These are phyloP conservation scores for Epichloe sibirici DNA, from an alignment of 2,329 filamentous ascomycete genomes.

Conservation along the genomic window DNA sequence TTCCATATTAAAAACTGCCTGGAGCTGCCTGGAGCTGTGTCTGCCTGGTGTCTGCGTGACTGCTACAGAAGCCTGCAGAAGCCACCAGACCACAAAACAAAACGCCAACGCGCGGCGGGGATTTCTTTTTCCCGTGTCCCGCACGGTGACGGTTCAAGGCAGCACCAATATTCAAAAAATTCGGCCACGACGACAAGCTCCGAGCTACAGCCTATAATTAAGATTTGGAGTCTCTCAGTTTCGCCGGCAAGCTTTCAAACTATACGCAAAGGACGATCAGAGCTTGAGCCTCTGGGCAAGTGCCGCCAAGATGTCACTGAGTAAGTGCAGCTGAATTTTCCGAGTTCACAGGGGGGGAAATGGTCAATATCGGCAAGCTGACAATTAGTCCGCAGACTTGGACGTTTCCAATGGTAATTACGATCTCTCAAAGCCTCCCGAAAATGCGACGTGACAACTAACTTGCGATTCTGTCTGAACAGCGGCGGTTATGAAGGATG, in stretches of 20 bases:
- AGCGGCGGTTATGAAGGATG: slow-evolving; percentile 83
- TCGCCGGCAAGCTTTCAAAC: slow-evolving; percentile 3
- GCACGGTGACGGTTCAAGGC: slow-evolving; percentile 11
- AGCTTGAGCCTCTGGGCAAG: slow-evolving; percentile 16
- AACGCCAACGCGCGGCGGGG: slow-evolving; percentile 2
- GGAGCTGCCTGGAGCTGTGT: neutral
- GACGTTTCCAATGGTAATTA: slow-evolving; percentile 65
- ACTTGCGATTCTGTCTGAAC: slow-evolving; percentile 13
- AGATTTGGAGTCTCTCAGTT: slow-evolving; percentile 12
- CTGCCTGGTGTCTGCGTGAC: neutral
- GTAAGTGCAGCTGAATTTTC: slow-evolving; percentile 20
- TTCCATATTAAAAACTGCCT: neutral
- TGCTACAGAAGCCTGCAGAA: neutral
- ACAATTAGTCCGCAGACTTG: slow-evolving; percentile 46
- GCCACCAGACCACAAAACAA: neutral
- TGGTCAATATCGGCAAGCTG: slow-evolving; percentile 20
- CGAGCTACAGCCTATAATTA: slow-evolving; percentile 19
- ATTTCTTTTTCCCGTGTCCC: slow-evolving; percentile 20
- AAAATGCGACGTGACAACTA: slow-evolving; percentile 1
- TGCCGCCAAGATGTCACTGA: slow-evolving; percentile 26
- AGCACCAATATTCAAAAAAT: slow-evolving; percentile 15
- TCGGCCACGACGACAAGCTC: slow-evolving; percentile 18
- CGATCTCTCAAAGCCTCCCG: neutral
- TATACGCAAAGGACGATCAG: slow-evolving; percentile 6
- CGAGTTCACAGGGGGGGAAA: neutral